phyloP scores from a whole-genome alignment of 768 basidiomycete species.

The Tricholoma furcatifolium region DNA sequence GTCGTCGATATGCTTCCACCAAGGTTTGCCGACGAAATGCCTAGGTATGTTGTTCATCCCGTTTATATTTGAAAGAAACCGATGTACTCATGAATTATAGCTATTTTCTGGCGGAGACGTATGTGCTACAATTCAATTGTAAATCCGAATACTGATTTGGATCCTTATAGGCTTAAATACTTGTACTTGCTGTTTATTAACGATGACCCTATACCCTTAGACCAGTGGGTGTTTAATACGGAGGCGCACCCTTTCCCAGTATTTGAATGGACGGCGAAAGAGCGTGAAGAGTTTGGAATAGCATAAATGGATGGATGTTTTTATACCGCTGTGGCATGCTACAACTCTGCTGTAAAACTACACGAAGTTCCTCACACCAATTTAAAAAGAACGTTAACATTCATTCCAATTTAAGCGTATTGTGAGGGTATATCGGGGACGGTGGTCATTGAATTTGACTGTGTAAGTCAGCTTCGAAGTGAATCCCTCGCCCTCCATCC shows the following conservation, averaged over 20 bases:
- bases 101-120: constrained; percentile 51
- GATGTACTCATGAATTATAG: constrained; percentile 10
- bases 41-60: constrained; percentile 52
- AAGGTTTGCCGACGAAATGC: constrained; percentile 56
- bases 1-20: constrained; percentile 45
- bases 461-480: too few species aligned
- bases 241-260: constrained; percentile 80
- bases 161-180: constrained; percentile 62
- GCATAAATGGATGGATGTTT: too few species aligned
- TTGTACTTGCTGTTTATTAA: constrained; percentile 68
- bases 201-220: constrained; percentile 56
- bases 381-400: too few species aligned
- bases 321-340: too few species aligned
- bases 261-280: constrained; percentile 58
- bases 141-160: background rate
- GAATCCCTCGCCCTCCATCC: too few species aligned
- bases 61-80: background rate
- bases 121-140: constrained; percentile 17
- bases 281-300: constrained; percentile 44
- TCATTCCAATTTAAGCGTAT: too few species aligned
- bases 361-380: too few species aligned
- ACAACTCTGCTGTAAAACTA: too few species aligned
- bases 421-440: too few species aligned
- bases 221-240: constrained; percentile 62
- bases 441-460: too few species aligned